Evolutionary conservation across 331 rosid species (phyloP), one percentile per base, ranked within the genome.

Genomic region (Prunus yedoensis): DNA sequence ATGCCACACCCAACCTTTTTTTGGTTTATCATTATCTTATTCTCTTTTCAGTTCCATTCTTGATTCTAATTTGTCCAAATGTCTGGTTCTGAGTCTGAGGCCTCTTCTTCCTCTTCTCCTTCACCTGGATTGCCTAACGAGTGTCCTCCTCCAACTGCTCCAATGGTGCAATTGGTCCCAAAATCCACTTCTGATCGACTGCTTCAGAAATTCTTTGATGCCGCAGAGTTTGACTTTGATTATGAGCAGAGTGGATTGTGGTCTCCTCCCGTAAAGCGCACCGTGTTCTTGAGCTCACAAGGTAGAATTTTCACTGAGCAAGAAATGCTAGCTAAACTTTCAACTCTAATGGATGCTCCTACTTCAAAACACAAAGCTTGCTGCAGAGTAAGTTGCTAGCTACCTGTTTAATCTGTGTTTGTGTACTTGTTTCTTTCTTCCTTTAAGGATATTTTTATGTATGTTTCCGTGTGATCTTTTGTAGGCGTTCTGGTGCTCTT

Each of bases 191-290:
- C 96, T 2, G 96, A 93, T 38, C 80, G 84, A 50, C 74, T 93
- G 76, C 80, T 89, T 8, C 81, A 78, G 25, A 93, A 93, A 70
- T 93, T 87, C 83, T 82, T 79, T 17, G 97, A 93, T 53, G 86
- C 73, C 20, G 68, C 92, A 14, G 78, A 80, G 51, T 88, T 86
- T 18, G 93, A 81, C 74, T 90, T 89, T 32, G 94, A 90, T 80
- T 90, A 89, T 73, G 93, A 87, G 73, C 79, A 89, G 76, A 93
- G 97, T 77, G 97, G 88, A 14, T 49, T 93, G 64, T 93, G 97
- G 97, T 93, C 97, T 83, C 97, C 97, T 50, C 97, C 87, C 0
- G 68, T 90, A 73, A 81, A 66, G 0, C 87, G 93, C 8, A 85
- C 83, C 0, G 97, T 78, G 58, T 93, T 89, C 87, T 28, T 90